Conservation (phyloP, 441 rosid species). For the Aquilaria agallochum region DNA sequence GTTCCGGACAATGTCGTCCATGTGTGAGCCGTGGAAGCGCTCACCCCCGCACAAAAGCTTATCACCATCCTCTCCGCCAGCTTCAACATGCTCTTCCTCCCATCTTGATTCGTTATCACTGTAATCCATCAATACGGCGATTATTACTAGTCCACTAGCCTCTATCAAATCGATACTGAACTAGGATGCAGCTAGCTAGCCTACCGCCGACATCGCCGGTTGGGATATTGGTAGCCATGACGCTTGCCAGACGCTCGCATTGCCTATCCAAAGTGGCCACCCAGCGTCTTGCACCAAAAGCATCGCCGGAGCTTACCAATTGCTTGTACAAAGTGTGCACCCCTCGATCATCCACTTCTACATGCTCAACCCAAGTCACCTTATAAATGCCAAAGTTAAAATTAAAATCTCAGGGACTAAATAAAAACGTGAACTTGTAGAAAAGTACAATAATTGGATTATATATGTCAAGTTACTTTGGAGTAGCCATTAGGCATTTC, state of each 20-base stretch:
- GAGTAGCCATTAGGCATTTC: slow-evolving; percentile 78
- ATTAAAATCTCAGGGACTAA: no score
- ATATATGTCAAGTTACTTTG: slow-evolving; percentile 30
- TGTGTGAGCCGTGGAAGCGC: slow-evolving; percentile 59
- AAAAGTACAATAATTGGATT: background rate
- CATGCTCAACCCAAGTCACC: slow-evolving; percentile 95
- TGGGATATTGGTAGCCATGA: slow-evolving; percentile 50
- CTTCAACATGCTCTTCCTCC: slow-evolving; percentile 68
- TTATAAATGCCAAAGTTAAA: slow-evolving; percentile 9
- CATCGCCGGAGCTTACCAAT: slow-evolving; percentile 58
- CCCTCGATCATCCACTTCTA: slow-evolving; percentile 73
- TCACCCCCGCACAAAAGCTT: slow-evolving; percentile 72
- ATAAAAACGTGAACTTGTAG: no score
- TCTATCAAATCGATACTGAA: background rate
- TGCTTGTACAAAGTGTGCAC: slow-evolving; percentile 57
- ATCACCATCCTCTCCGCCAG: slow-evolving; percentile 79
- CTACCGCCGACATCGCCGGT: slow-evolving; percentile 53
- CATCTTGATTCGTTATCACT: slow-evolving; percentile 64
- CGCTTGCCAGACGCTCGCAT: slow-evolving; percentile 74
- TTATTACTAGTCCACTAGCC: background rate
- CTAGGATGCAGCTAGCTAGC: background rate
- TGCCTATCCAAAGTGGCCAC: slow-evolving; percentile 67
- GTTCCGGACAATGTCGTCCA: slow-evolving; percentile 66
- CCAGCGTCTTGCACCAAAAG: slow-evolving; percentile 91
- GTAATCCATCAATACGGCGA: background rate